Evolutionary conservation across 768 basidiomycete genomes (phyloP), one percentile per base, ranked within the genome.

Genomic region (Russula foetens): DNA sequence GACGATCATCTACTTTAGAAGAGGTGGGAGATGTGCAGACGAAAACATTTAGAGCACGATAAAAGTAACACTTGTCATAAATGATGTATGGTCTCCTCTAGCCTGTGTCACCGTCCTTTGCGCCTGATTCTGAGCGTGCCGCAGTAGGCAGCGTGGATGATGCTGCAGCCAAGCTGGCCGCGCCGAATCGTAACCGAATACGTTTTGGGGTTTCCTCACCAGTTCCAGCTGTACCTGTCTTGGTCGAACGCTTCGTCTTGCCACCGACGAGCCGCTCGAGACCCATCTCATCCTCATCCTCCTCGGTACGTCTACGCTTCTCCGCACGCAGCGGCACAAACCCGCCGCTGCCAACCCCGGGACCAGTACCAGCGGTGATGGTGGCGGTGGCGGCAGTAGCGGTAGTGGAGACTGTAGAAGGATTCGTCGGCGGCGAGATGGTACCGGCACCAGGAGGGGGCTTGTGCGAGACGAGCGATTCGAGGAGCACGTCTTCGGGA

Each of bases 101-200:
- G 63, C 88, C 88, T 45, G 81, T 86, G 70, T 90, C 88, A 56
- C 84, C 86, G 66, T 89, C 86, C 73, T 89, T 89, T 60, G 79
- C 77, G 68, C 81, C 78, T 62, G 78, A 72, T 79, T 84, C 80
- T 83, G 88, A 82, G 69, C 82, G 77, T 12, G 75, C 64, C 26
- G 79, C 68, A n/a, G 72, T 23, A 38, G 61, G 65, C 53, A 76
- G 71, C 47, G 74, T 61, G 31, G 70, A 66, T 41, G 63, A 53
- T 24, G 70, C 67, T 12, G 65, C 72, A 9, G 74, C 73, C 51
- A 77, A 67, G 21, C 75, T 76, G n/a, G 75, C 73, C 17, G 75
- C 69, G 21, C 84, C 83, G 60, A 90, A 77, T 72, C 82, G 86
- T 61, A 92, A 75, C 73, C 88, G 90, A 68, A 92, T 80, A 71